Evolutionary conservation across 768 basidiomycete species (phyloP), one percentile per base, ranked within the genome.

Genomic region (Psilocybe sp.): DNA sequence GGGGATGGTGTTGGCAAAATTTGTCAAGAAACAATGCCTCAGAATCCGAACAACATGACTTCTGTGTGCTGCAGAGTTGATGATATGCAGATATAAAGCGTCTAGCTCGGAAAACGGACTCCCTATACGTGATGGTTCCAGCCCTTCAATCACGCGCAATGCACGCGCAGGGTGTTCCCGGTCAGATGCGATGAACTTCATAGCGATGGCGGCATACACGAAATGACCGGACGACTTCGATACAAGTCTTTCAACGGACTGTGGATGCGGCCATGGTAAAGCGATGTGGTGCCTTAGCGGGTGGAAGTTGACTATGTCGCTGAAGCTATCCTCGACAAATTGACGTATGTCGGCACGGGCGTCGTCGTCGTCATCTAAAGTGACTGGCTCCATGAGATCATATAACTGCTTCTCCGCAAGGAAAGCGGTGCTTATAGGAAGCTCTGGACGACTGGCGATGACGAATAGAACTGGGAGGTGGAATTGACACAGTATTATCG

Each of bases 161-260:
- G 41, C 40, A 4, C 19, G 13, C 11, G 31, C 28, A 7, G 47
- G 47, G 19, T 49, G 38, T 1, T 31, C 20, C 15, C 32, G 33
- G 5, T 19, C 40, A 12, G 33, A n/a, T 2, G 47, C 41, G 19
- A 49, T 11, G n/a, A 41, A 57, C 32, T 45, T 42, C n/a, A 57
- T 28, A 4, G 49, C 52, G 7, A 50, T 47, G 6, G 56, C 20
- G 1, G 56, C 52, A 14, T 57, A 57, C 34, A 54, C 49, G n/a
- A 57, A 53, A 19, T 57, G 56, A 0, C 49, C 52, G 0, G 56
- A 57, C 1, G 56, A 51, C 16, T 50, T 53, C 7, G 7, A 12
- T 1, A 57, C 56, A 2, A 57, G 39, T 8, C 12, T 20, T 2
- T 43, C 13, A 4, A 57, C 4, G 1, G 16, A 33, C 1, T 12